Evolutionary conservation across 345 rosid genomes (phyloP).

Genomic region (Raphanus sativus): DNA sequence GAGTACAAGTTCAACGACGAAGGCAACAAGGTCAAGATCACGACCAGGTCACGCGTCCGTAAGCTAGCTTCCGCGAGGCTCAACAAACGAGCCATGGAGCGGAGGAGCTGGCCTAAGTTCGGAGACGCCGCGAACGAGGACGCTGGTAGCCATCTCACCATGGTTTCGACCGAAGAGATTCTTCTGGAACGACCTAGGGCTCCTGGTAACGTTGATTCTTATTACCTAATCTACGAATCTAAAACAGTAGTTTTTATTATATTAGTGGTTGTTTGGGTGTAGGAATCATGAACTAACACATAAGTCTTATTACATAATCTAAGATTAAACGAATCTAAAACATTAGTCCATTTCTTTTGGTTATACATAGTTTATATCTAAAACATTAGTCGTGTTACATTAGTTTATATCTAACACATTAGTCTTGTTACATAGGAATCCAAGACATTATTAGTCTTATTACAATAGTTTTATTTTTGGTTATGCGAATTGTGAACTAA

Average conservation of each 20-base stretch:
- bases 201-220: conserved; percentile 44
- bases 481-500: not conserved
- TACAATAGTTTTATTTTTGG: not conserved
- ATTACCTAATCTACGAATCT: not conserved
- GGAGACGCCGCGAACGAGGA: conserved; percentile 77
- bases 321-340: not conserved
- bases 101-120: conserved; percentile 68
- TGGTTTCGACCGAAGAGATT: conserved; percentile 79
- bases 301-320: not conserved
- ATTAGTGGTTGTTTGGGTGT: not conserved
- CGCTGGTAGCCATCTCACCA: conserved; percentile 61
- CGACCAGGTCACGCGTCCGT: conserved; percentile 60
- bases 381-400: not conserved
- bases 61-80: conserved; percentile 62
- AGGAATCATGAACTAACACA: not conserved
- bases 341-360: not conserved
- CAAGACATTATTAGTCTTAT: not conserved
- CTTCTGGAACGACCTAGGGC: conserved; percentile 61
- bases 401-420: not conserved
- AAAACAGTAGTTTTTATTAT: not conserved
- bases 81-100: conserved; percentile 59
- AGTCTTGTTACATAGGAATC: not conserved
- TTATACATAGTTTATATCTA: not conserved
- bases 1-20: conserved; percentile 76
- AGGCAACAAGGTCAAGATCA: conserved; percentile 61